Percentiles rank a stretch among this genome's conserved stretches.
These are phyloP conservation scores for Leccinum huronense DNA, from an alignment of 1,284 basidiomycete species.

Conservation along the genomic window DNA sequence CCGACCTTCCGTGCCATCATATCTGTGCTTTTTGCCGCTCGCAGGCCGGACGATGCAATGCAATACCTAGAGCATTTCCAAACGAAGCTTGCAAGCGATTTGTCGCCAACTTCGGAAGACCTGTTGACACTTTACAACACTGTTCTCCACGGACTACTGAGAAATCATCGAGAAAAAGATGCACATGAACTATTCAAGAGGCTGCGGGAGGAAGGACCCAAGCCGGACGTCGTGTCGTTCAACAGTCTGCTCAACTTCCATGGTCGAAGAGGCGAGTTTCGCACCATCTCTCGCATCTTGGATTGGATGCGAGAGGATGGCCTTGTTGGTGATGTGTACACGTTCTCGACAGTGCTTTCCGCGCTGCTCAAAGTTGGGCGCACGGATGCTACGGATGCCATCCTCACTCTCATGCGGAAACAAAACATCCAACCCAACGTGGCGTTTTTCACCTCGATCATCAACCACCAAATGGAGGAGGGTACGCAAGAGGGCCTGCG, in stretches of 20 bases:
- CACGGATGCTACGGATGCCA: conserved; percentile 59
- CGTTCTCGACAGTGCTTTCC: conserved; percentile 77
- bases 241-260: conserved; percentile 76
- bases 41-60: conserved; percentile 46
- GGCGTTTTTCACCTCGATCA: conserved; percentile 71
- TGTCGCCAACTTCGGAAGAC: conserved; percentile 21
- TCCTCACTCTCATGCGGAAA: conserved; percentile 68
- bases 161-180: conserved; percentile 39
- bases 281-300: conserved; percentile 53
- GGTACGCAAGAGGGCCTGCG: conserved; percentile 53
- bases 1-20: conserved; percentile 64
- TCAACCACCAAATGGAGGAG: conserved; percentile 65
- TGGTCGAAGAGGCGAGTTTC: conserved; percentile 58
- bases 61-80: conserved; percentile 43
- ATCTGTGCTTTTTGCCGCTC: conserved; percentile 49
- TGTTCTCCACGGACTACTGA: conserved; percentile 60
- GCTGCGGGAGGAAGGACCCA: conserved; percentile 53
- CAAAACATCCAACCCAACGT: conserved; percentile 73
- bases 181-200: conserved; percentile 48
- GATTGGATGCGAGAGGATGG: conserved; percentile 52
- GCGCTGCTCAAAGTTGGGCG: conserved; percentile 68
- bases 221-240: conserved; percentile 70
- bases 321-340: conserved; percentile 71
- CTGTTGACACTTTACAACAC: conserved; percentile 59
- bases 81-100: conserved; percentile 28